phyloP scores from a whole-genome alignment of 164 flowering plant species.

The Piper longum region DNA sequence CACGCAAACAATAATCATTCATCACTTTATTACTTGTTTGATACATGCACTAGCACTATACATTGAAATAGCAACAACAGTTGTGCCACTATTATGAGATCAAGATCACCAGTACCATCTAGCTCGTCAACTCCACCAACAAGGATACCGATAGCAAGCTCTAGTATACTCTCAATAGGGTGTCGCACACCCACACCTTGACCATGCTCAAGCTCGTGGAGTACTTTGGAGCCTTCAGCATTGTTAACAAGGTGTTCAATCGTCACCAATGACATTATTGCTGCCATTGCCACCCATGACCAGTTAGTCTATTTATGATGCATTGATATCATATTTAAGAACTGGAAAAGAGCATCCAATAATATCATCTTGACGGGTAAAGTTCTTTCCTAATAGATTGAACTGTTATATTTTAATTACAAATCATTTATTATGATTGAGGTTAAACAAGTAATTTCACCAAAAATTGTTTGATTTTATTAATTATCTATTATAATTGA shows the following conservation, averaged over 20 bases:
- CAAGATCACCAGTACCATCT: slow-evolving; percentile 17
- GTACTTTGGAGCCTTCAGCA: slow-evolving; percentile 12
- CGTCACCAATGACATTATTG: slow-evolving; percentile 21
- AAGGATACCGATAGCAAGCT: slow-evolving; percentile 17
- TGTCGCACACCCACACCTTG: slow-evolving; percentile 11
- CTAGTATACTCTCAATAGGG: slow-evolving; percentile 26
- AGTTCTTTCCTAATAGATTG: too few relatives aligned
- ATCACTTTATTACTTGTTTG: too few relatives aligned
- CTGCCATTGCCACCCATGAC: neutral
- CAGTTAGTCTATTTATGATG: slow-evolving; percentile 18
- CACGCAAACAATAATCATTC: too few relatives aligned
- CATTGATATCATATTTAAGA: slow-evolving; percentile 43
- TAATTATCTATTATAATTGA: too few relatives aligned
- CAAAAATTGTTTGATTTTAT: too few relatives aligned
- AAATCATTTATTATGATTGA: too few relatives aligned
- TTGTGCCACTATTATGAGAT: slow-evolving; percentile 25
- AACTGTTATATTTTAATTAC: too few relatives aligned
- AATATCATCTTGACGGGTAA: slow-evolving; percentile 21
- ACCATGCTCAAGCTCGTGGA: slow-evolving; percentile 29
- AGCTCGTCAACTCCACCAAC: slow-evolving; percentile 9
- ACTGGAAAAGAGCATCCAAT: slow-evolving; percentile 32
- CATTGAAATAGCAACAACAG: too few relatives aligned
- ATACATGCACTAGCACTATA: too few relatives aligned
- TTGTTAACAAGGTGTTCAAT: slow-evolving; percentile 18
- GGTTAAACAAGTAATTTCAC: too few relatives aligned